These are phyloP conservation scores for Saturnispora serradocipensis DNA, from an alignment of 805 yeast genomes.

Conservation along the genomic window DNA sequence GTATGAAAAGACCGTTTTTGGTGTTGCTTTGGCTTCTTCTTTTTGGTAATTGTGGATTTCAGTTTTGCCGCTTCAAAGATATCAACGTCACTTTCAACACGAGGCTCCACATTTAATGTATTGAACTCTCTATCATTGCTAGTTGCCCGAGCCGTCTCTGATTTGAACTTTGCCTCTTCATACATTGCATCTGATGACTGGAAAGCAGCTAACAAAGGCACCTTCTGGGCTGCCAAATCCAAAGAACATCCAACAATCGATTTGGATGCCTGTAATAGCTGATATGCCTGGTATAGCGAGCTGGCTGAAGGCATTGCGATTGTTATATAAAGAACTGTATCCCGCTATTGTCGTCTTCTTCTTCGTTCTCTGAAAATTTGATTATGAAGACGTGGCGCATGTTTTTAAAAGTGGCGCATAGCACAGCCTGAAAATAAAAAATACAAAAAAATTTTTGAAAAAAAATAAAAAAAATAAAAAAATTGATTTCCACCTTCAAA, in stretches of 20 bases:
- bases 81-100: slow-evolving; percentile 17
- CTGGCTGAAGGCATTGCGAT: slow-evolving; percentile 19
- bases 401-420: neutral
- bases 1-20: slow-evolving; percentile 12
- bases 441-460: neutral
- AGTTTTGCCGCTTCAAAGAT: slow-evolving; percentile 27
- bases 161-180: slow-evolving; percentile 18
- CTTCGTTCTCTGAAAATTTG: neutral
- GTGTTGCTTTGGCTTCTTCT: neutral
- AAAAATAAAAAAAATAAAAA: neutral
- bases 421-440: neutral
- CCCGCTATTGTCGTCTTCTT: neutral
- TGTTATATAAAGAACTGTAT: neutral
- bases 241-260: slow-evolving; percentile 21
- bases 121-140: slow-evolving; percentile 13
- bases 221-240: slow-evolving; percentile 12
- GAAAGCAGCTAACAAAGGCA: slow-evolving; percentile 18
- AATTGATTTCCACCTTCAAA: neutral
- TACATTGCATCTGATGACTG: slow-evolving; percentile 21
- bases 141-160: slow-evolving; percentile 20
- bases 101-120: slow-evolving; percentile 8
- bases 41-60: slow-evolving; percentile 19
- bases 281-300: slow-evolving; percentile 19
- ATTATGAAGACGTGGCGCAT: neutral
- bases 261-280: slow-evolving; percentile 21